These are phyloP conservation scores for Ashbya aceris DNA, from an alignment of 1,139 yeast genomes.

Conservation along the genomic window DNA sequence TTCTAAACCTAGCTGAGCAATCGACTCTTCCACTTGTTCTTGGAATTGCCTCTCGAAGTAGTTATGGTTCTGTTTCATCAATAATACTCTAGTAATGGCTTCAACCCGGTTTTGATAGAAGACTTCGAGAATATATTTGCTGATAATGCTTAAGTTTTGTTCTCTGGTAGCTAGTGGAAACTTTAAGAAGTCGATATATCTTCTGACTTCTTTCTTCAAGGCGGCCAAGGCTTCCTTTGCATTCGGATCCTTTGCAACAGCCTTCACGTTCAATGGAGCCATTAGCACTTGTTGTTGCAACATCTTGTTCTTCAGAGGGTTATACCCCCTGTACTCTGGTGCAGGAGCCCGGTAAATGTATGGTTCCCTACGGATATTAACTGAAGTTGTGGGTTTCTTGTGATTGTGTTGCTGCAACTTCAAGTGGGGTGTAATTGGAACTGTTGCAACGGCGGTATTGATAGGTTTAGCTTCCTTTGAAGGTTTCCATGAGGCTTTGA, in stretches of 20 bases:
- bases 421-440: conserved; percentile 1
- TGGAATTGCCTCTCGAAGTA: conserved; percentile 23
- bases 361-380: conserved; percentile 5
- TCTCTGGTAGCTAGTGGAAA: conserved; percentile 29
- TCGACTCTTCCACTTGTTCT: conserved; percentile 28
- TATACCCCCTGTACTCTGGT: conserved; percentile 5
- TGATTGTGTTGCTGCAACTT: conserved; percentile 2
- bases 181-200: conserved; percentile 27
- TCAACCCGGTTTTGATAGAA: conserved; percentile 28
- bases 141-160: conserved; percentile 24
- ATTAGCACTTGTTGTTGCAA: conserved; percentile 2
- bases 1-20: conserved; percentile 29
- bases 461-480: conserved; percentile 3
- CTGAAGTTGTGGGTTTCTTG: conserved; percentile 1
- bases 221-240: conserved; percentile 10
- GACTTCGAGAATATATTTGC: conserved; percentile 30
- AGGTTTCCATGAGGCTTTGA: conserved; percentile 20
- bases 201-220: conserved; percentile 25
- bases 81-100: conserved; percentile 19
- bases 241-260: conserved; percentile 5
- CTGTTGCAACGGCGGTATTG: conserved; percentile 2
- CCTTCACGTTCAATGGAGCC: conserved; percentile 2
- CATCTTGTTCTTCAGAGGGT: conserved; percentile 4
- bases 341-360: conserved; percentile 10
- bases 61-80: conserved; percentile 21